phyloP scores from a whole-genome alignment of 2,329 filamentous ascomycete genomes.

The Arthrobotrys musiformis region DNA sequence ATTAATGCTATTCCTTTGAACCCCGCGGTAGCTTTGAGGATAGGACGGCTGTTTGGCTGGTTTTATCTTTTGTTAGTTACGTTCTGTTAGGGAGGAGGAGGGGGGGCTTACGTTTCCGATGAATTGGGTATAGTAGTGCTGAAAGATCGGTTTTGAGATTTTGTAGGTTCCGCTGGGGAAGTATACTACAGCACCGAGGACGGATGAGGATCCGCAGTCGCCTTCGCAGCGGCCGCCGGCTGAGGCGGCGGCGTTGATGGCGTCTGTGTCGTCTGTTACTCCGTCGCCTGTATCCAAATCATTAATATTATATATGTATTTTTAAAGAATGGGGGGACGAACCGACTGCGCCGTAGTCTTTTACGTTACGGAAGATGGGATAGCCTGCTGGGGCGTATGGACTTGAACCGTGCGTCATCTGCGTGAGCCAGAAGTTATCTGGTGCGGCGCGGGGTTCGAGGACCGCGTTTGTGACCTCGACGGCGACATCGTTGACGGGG shows the following conservation, averaged over 20 bases:
- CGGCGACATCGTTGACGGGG: background rate
- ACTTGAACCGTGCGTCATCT: conserved; percentile 23
- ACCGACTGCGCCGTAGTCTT: conserved; percentile 64
- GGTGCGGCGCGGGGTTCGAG: conserved; percentile 8
- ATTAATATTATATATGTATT: background rate
- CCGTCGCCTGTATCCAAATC: conserved; percentile 58
- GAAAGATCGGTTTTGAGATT: conserved; percentile 57
- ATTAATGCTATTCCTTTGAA: conserved; percentile 89
- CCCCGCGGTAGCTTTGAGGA: conserved; percentile 75
- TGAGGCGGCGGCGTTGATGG: conserved; percentile 61
- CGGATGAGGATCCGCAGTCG: conserved; percentile 57
- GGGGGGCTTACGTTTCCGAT: conserved; percentile 55
- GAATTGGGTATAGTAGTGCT: conserved; percentile 59
- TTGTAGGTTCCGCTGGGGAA: conserved; percentile 37
- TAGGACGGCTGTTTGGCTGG: conserved; percentile 76
- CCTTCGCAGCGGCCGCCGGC: conserved; percentile 60
- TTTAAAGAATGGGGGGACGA: background rate
- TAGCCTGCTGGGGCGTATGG: conserved; percentile 59
- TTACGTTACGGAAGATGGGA: conserved; percentile 64
- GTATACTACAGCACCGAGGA: conserved; percentile 55
- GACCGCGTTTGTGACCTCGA: background rate
- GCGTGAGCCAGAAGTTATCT: conserved; percentile 38
- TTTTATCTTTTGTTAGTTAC: conserved; percentile 61
- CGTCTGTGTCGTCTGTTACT: conserved; percentile 59
- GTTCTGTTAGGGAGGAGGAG: background rate